phyloP scores from a whole-genome alignment of 768 basidiomycete genomes.

The Daedaleopsis nitida region DNA sequence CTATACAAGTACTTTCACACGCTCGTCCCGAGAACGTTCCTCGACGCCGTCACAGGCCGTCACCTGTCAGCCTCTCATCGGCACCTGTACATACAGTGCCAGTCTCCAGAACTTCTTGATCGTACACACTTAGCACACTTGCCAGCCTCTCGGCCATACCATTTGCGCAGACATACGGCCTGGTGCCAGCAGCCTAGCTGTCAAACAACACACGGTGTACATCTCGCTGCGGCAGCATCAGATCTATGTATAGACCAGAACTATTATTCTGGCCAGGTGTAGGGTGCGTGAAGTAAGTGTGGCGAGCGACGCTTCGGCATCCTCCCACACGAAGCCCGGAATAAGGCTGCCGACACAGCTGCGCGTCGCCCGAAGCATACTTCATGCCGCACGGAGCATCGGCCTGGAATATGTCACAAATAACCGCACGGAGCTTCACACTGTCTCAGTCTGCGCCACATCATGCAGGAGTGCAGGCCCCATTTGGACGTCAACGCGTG shows the following conservation, averaged over 20 bases:
- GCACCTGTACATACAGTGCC: too few species aligned
- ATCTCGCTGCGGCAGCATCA: too few species aligned
- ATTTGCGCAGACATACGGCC: too few species aligned
- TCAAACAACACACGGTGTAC: too few species aligned
- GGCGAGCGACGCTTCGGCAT: neutral
- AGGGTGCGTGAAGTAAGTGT: neutral
- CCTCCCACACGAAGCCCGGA: slow-evolving; percentile 14
- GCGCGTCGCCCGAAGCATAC: slow-evolving; percentile 8
- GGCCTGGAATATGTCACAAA: neutral
- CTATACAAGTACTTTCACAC: slow-evolving; percentile 5
- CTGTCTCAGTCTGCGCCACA: too few species aligned
- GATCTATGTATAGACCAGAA: too few species aligned
- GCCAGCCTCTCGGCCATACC: too few species aligned
- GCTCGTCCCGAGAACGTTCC: slow-evolving; percentile 15
- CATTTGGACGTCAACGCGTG: neutral
- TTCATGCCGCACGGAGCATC: slow-evolving; percentile 15
- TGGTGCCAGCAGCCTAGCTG: too few species aligned
- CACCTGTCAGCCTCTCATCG: neutral
- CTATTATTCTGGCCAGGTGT: too few species aligned
- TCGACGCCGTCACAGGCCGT: neutral
- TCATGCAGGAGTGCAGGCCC: too few species aligned
- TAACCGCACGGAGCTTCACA: neutral
- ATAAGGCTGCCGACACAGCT: slow-evolving; percentile 2
- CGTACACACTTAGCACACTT: too few species aligned
- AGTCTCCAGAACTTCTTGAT: too few species aligned